Evolutionary conservation across 1,284 basidiomycete genomes (phyloP).

Genomic region (Ustilago nuda): DNA sequence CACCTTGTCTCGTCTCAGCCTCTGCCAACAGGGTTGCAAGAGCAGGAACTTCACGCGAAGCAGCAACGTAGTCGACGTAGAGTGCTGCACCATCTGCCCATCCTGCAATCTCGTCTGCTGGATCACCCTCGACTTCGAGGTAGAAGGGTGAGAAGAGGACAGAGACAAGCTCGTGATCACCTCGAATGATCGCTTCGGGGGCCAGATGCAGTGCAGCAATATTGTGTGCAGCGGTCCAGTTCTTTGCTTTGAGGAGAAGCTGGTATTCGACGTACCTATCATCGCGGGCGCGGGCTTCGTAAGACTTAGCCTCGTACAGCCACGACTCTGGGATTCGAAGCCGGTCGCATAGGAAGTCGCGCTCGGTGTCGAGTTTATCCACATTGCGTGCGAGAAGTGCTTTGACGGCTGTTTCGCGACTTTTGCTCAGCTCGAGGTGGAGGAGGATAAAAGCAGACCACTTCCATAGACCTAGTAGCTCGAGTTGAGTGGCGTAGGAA

Average conservation of each 20-base stretch:
- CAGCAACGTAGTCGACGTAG: slow-evolving; percentile 62
- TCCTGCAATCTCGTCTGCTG: slow-evolving; percentile 51
- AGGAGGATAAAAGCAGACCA: slow-evolving; percentile 90
- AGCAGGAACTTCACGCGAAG: slow-evolving; percentile 74
- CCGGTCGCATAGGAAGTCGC: slow-evolving; percentile 80
- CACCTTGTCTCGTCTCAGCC: slow-evolving; percentile 31
- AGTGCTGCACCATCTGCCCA: slow-evolving; percentile 67
- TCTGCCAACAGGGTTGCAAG: slow-evolving; percentile 71
- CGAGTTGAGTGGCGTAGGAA: slow-evolving; percentile 88
- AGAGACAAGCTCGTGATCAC: slow-evolving; percentile 80
- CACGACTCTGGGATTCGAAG: slow-evolving; percentile 84
- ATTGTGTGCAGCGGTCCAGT: slow-evolving; percentile 81
- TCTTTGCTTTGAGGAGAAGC: slow-evolving; percentile 78
- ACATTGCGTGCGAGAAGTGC: slow-evolving; percentile 83
- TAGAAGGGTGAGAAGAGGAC: slow-evolving; percentile 80
- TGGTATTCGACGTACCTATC: slow-evolving; percentile 82
- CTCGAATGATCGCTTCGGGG: slow-evolving; percentile 85
- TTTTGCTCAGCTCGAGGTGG: slow-evolving; percentile 80
- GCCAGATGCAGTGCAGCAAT: slow-evolving; percentile 85
- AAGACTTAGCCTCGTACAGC: slow-evolving; percentile 87
- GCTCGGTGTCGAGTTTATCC: slow-evolving; percentile 75
- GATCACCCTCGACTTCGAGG: slow-evolving; percentile 74
- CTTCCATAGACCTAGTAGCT: slow-evolving; percentile 82
- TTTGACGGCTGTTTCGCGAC: slow-evolving; percentile 81
- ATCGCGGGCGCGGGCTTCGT: slow-evolving; percentile 74